phyloP scores from a whole-genome alignment of 2,329 filamentous ascomycete genomes.

The Penicillium brasilianum region DNA sequence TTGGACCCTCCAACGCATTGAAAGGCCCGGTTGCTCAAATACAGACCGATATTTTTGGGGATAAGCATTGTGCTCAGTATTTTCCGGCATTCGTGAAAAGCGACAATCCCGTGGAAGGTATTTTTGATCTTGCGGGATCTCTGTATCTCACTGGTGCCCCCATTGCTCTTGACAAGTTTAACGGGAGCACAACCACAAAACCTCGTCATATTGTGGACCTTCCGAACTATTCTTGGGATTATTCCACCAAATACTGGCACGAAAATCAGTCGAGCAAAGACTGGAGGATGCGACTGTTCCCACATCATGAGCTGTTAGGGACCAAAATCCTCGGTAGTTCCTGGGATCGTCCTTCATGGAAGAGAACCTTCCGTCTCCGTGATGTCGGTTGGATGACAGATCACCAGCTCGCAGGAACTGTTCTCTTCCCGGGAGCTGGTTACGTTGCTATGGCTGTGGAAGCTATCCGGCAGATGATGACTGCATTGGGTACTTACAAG shows the following conservation, averaged over 20 bases:
- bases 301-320: constrained; percentile 29
- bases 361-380: constrained; percentile 33
- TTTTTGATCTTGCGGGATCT: background rate
- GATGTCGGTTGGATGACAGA: constrained; percentile 39
- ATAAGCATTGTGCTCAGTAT: background rate
- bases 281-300: constrained; percentile 17
- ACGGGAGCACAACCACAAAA: background rate
- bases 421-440: constrained; percentile 38
- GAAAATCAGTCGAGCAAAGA: constrained; percentile 30
- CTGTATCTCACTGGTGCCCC: background rate
- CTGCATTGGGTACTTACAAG: too few relatives aligned
- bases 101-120: background rate
- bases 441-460: constrained; percentile 39
- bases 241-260: constrained; percentile 42
- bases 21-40: background rate
- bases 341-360: constrained; percentile 26
- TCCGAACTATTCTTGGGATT: constrained; percentile 49
- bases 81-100: background rate
- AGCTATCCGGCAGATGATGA: constrained; percentile 24
- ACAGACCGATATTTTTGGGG: background rate
- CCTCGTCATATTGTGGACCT: constrained; percentile 29
- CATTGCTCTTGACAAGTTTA: background rate
- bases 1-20: background rate
- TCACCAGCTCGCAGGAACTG: constrained; percentile 30
- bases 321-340: constrained; percentile 1